Evolutionary conservation across 306 rosid species (phyloP).

Genomic region (Quercus engelmannii): DNA sequence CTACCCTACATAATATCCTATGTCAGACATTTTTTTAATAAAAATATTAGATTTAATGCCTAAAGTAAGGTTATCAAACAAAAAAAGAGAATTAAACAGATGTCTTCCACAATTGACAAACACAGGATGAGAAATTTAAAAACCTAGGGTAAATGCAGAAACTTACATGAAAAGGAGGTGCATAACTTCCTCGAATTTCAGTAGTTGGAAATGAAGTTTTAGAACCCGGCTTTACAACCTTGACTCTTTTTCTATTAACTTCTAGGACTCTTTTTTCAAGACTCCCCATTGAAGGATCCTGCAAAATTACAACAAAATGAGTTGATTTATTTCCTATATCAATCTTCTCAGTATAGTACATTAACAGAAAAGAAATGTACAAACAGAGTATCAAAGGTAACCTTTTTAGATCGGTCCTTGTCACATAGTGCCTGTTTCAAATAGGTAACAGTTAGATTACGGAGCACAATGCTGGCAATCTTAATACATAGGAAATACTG

Average conservation of each 20-base stretch:
- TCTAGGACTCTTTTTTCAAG: conserved; percentile 83
- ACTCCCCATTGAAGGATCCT: conserved; percentile 66
- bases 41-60: not conserved
- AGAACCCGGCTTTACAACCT: conserved; percentile 94
- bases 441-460: conserved; percentile 8
- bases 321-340: not conserved
- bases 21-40: not conserved
- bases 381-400: conserved; percentile 18
- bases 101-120: not conserved
- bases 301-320: conserved; percentile 22
- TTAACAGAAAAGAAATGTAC: not conserved
- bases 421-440: conserved; percentile 72
- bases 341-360: not conserved
- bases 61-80: not conserved
- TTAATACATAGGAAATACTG: no score
- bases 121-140: not conserved
- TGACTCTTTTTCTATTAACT: conserved; percentile 77
- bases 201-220: conserved; percentile 91
- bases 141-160: not conserved
- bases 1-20: no score
- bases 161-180: conserved; percentile 98
- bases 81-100: not conserved
- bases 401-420: conserved; percentile 87
- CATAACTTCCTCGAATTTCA: conserved; percentile 87
- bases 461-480: not conserved